Percentiles rank a stretch among this genome's conserved stretches.
Evolutionary conservation across 768 basidiomycete genomes (phyloP).

Genomic region (Serendipita sp.): DNA sequence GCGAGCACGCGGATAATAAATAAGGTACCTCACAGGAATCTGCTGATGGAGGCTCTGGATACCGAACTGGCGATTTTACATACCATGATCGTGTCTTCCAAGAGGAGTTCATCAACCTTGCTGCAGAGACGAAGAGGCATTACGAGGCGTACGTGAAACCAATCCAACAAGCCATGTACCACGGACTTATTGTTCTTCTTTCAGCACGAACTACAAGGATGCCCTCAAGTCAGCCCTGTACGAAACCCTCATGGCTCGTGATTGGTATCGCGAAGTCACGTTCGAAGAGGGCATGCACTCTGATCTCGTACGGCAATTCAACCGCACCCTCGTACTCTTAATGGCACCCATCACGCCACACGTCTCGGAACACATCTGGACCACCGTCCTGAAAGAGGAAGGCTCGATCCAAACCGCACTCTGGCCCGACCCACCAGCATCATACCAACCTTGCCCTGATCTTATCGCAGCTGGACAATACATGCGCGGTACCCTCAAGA

Average conservation of each 20-base stretch:
- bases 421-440: constrained; percentile 51
- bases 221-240: constrained; percentile 92
- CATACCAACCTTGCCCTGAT: neutral
- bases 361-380: constrained; percentile 85
- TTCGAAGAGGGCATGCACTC: constrained; percentile 75
- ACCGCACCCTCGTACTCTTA: constrained; percentile 64
- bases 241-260: constrained; percentile 79
- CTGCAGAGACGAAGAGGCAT: constrained; percentile 63
- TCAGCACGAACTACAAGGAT: constrained; percentile 93
- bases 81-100: constrained; percentile 87
- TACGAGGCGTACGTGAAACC: constrained; percentile 58
- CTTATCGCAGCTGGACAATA: constrained; percentile 41
- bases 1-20: neutral
- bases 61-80: constrained; percentile 42
- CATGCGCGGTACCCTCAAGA: constrained; percentile 84
- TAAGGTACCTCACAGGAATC: neutral
- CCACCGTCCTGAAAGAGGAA: constrained; percentile 50
- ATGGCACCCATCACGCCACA: constrained; percentile 84
- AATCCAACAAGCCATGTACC: no score
- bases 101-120: constrained; percentile 76
- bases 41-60: neutral
- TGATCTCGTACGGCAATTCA: constrained; percentile 76
- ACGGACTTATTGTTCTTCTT: no score
- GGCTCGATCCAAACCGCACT: constrained; percentile 66
- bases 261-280: constrained; percentile 93